Evolutionary conservation across 2,329 filamentous ascomycete species (phyloP).

Genomic region (Didymellaceae sp.): DNA sequence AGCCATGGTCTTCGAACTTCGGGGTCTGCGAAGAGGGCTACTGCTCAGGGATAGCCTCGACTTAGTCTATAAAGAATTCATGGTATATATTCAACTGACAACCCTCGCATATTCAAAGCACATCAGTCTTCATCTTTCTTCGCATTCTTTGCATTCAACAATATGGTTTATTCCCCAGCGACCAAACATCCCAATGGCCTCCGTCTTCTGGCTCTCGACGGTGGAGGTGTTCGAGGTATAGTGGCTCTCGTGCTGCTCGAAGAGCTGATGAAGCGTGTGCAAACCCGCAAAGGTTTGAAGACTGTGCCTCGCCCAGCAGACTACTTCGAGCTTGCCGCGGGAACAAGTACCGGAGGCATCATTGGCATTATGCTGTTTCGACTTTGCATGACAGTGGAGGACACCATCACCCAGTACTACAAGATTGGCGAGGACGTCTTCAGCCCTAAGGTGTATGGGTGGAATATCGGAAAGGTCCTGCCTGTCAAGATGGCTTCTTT

Average conservation of each 20-base stretch:
- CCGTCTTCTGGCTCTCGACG: conserved; percentile 8
- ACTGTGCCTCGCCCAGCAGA: conserved; percentile 1
- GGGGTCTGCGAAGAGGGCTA: not conserved
- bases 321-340: conserved; percentile 10
- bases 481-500: not conserved
- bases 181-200: conserved; percentile 5
- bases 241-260: not conserved
- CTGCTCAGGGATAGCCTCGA: not conserved
- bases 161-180: not conserved
- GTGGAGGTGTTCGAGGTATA: conserved; percentile 8
- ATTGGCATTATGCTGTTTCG: conserved; percentile 11
- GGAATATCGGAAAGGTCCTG: conserved; percentile 1
- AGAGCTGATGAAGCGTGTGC: conserved; percentile 4
- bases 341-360: conserved; percentile 10
- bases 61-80: not conserved
- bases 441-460: conserved; percentile 6
- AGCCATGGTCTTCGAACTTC: not conserved
- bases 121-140: not conserved
- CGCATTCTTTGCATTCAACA: not conserved
- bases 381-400: not conserved
- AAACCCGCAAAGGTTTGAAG: not conserved
- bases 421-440: conserved; percentile 8
- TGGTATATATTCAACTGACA: not conserved
- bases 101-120: no score
- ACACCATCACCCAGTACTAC: conserved; percentile 3